Evolutionary conservation across 257 asterid species (phyloP), one percentile per base, ranked within the genome.

Genomic region (Capsicum pubescens): DNA sequence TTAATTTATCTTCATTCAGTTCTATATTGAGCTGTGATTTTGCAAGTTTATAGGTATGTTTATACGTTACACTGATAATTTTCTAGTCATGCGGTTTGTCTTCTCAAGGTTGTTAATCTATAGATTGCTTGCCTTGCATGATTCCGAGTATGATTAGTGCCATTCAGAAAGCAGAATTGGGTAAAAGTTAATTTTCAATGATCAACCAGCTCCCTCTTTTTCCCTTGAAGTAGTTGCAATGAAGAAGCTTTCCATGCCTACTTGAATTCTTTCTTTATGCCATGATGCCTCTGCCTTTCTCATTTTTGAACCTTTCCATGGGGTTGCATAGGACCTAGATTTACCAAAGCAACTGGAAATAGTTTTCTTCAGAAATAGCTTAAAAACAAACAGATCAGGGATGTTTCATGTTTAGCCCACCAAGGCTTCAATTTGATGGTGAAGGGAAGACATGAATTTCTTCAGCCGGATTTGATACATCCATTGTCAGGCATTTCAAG

Each of bases 351-450:
- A 52, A 52, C 7, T 26, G 11, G 26, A 13, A 76, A 0, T 26
- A 13, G 52, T 13, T 76, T 36, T 52, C 9, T 54, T 52, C 21
- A 54, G 21, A 52, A 52, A 15, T 21, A 76, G 13, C 26, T 52
- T 76, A 14, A 76, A 63, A 76, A 76, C 63, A 76, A 76, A 52
- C 48, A 26, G 63, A 52, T 8, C 12, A 72, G 36, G 12, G 80
- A 72, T n/a, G 6, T 19, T 72, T 72, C 60, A 19, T 48, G 60
- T 72, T 72, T 48, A 9, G n/a, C 60, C 60, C 17, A 10, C 11
- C 42, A 76, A 76, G 58, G 46, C 46, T 50, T 52, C 26, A 6
- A 11, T 19, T 6, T 48, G 60, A 50, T 48, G 14, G 57, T 71
- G 5, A 74, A 74, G 44, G 26, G 61, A 63, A 63, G 69, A 21